These are phyloP conservation scores for Diaporthe sp. DNA, from an alignment of 2,329 filamentous ascomycete genomes.

Conservation along the genomic window DNA sequence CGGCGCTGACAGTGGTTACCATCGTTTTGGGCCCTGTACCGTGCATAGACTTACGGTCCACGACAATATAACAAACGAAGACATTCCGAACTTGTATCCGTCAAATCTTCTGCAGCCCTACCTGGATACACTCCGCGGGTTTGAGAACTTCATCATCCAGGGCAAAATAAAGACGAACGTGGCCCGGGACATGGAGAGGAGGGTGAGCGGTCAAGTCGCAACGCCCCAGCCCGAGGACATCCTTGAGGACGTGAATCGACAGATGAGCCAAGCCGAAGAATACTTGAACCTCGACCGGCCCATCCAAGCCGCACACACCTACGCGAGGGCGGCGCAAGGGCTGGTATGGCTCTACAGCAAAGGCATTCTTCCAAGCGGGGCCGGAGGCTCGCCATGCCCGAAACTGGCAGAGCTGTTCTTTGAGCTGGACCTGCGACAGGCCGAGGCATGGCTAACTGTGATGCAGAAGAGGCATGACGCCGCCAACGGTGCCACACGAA, in stretches of 20 bases:
- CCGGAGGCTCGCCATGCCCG: rapidly evolving
- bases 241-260: background rate
- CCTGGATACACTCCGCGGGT: background rate
- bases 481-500: background rate
- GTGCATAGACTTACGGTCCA: constrained; percentile 9
- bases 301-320: background rate
- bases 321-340: background rate
- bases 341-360: background rate
- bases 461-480: background rate
- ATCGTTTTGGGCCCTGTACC: background rate
- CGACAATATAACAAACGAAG: background rate
- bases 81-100: background rate
- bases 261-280: background rate
- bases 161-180: background rate
- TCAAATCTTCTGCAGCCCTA: background rate
- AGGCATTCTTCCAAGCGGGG: background rate
- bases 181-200: background rate
- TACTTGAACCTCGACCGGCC: background rate
- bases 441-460: background rate
- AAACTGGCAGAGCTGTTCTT: background rate
- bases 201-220: background rate
- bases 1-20: constrained; percentile 5
- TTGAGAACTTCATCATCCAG: background rate
- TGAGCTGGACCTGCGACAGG: background rate
- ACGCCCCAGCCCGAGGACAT: background rate